phyloP scores from a whole-genome alignment of 2,329 filamentous ascomycete species.

The Claviceps sp. region DNA sequence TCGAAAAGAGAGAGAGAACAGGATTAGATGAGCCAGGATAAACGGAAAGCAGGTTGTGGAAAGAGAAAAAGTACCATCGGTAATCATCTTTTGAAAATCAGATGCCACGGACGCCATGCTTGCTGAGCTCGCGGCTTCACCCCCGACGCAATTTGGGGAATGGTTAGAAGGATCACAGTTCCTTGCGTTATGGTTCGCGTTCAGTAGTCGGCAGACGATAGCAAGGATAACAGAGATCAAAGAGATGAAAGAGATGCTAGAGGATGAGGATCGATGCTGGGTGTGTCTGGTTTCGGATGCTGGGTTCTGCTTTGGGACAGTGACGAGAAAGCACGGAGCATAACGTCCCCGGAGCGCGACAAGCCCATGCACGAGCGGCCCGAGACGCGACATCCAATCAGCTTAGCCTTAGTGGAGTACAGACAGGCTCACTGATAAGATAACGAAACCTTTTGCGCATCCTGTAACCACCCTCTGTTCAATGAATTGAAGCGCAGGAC shows the following conservation, averaged over 20 bases:
- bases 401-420: not conserved
- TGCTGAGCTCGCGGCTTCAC: not conserved
- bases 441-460: slow-evolving; percentile 2
- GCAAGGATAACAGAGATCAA: too few species aligned
- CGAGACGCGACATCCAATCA: slow-evolving; percentile 4
- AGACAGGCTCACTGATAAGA: slow-evolving; percentile 26
- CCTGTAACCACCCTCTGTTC: too few species aligned
- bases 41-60: not conserved
- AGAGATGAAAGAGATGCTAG: too few species aligned
- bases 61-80: slow-evolving; percentile 27
- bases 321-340: too few species aligned
- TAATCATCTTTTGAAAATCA: slow-evolving; percentile 43
- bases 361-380: not conserved
- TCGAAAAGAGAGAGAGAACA: not conserved
- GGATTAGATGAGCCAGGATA: not conserved
- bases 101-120: slow-evolving; percentile 30
- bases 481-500: too few species aligned
- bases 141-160: not conserved
- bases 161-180: not conserved
- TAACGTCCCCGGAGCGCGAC: not conserved
- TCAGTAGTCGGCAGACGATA: too few species aligned
- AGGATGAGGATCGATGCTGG: too few species aligned
- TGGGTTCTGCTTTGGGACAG: too few species aligned
- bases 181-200: too few species aligned
- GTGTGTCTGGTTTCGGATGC: too few species aligned